Base-by-base conservation (phyloP, 148 eudicot species). In the Euryodendron excelsum region DNA sequence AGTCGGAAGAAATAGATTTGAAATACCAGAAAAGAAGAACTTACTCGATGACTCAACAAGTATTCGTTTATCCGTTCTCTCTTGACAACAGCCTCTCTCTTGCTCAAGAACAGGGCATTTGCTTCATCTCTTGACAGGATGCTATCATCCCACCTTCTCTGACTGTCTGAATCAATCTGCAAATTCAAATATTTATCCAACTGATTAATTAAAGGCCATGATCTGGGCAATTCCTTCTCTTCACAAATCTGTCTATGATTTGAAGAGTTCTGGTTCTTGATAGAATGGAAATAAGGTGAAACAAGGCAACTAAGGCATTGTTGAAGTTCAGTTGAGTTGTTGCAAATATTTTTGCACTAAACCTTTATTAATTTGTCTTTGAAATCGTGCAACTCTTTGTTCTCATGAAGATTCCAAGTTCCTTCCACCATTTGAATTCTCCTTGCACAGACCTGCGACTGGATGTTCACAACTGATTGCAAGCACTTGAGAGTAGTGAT, bases 401-500 rank as follows among this genome's bases (percentile, higher is more conserved):
- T 23, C 44, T 78, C 82, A 55, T 74, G 71, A 75, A 28, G 63
- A 63, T 77, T 67, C 27, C 33, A 62, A 55, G 74, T 80, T n/a
- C 47, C 81, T 61, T 79, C 81, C 14, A 63, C 79, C 78, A 85
- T 73, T 48, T 84, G 87, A 65, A 84, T 50, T 80, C 95, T 88
- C 72, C 81, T 86, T 15, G 92, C 89, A 78, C 92, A 89, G 76
- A 90, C 82, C 74, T 86, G 84, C 63, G 96, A 87, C 67, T 93
- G 98, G 23, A 93, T 88, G 30, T 77, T 87, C 23, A 91, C 90
- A 71, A 93, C 79, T 30, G 98, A 87, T 64, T 93, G 91, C 87
- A 93, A 88, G 58, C 87, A 87, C 76, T 86, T 93, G 13, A 93
- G 87, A 14, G 94, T 91, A 3, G 85, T 80, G 64, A 87, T 84